These are phyloP conservation scores for Microbotryum scabiosae DNA, from an alignment of 1,284 basidiomycete species.

Conservation along the genomic window DNA sequence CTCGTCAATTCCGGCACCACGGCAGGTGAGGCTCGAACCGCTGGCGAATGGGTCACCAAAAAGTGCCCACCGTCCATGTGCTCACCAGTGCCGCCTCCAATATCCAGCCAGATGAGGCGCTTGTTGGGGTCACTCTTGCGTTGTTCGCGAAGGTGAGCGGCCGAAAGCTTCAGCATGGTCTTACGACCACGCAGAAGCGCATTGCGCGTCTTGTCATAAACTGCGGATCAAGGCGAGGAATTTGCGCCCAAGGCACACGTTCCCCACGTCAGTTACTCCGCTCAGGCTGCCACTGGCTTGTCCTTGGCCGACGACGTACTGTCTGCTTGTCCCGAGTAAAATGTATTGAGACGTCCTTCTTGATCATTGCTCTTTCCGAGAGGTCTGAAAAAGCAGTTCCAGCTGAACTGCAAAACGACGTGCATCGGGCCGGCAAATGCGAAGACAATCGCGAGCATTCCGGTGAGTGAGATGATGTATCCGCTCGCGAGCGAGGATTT, in stretches of 20 bases:
- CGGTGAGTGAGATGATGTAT: slow-evolving; percentile 4
- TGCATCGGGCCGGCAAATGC: slow-evolving; percentile 6
- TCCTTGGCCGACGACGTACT: background rate
- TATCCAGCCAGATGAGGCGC: slow-evolving; percentile 67
- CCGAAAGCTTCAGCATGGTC: slow-evolving; percentile 61
- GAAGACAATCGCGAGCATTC: background rate
- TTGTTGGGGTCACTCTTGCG: slow-evolving; percentile 43
- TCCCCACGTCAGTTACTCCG: background rate
- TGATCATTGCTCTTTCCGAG: slow-evolving; percentile 39
- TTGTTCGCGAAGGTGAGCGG: slow-evolving; percentile 55
- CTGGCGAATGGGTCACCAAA: background rate
- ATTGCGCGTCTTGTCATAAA: slow-evolving; percentile 59
- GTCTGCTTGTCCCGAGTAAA: slow-evolving; percentile 61
- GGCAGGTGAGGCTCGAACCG: background rate
- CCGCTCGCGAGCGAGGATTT: slow-evolving; percentile 1
- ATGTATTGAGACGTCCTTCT: slow-evolving; percentile 44
- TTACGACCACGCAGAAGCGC: slow-evolving; percentile 58
- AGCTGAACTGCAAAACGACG: slow-evolving; percentile 17
- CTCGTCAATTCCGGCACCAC: background rate
- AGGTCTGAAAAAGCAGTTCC: slow-evolving; percentile 41
- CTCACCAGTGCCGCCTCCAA: slow-evolving; percentile 67
- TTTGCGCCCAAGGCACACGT: background rate
- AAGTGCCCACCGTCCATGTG: background rate
- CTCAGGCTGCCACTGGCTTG: background rate
- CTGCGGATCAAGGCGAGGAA: slow-evolving; percentile 23